phyloP scores from a whole-genome alignment of 805 yeast species.

The Phaffomyces antillensis region DNA sequence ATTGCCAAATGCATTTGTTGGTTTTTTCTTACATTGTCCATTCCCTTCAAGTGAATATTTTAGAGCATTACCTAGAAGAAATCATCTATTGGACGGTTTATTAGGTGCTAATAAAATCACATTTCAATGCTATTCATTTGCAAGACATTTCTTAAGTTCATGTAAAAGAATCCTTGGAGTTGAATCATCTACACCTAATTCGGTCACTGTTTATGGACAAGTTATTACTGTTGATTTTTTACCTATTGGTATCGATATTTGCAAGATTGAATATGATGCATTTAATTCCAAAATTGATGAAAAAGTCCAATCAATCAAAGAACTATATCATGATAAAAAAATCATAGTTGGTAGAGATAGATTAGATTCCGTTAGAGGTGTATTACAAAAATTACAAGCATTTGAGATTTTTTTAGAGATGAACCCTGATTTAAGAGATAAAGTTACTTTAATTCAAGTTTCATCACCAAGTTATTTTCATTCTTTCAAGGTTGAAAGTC shows the following conservation, averaged over 20 bases:
- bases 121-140: constrained; percentile 80
- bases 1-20: constrained; percentile 80
- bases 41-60: constrained; percentile 95
- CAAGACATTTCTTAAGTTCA: constrained; percentile 85
- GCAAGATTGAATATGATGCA: constrained; percentile 54
- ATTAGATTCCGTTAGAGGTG: constrained; percentile 87
- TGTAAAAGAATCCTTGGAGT: constrained; percentile 84
- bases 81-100: constrained; percentile 81
- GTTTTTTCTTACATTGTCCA: constrained; percentile 90
- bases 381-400: constrained; percentile 86
- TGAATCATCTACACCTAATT: constrained; percentile 34
- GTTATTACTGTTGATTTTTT: constrained; percentile 64
- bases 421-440: constrained; percentile 88
- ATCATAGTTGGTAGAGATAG: constrained; percentile 93
- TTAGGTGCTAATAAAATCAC: constrained; percentile 83
- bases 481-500: constrained; percentile 61
- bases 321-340: constrained; percentile 56
- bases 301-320: constrained; percentile 58
- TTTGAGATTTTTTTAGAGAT: constrained; percentile 80
- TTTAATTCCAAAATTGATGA: constrained; percentile 42
- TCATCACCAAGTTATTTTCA: constrained; percentile 57
- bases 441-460: constrained; percentile 86
- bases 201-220: constrained; percentile 69
- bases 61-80: constrained; percentile 78
- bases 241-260: constrained; percentile 87